phyloP scores from a whole-genome alignment of 2,329 filamentous ascomycete genomes.

The Fusarium sp. region DNA sequence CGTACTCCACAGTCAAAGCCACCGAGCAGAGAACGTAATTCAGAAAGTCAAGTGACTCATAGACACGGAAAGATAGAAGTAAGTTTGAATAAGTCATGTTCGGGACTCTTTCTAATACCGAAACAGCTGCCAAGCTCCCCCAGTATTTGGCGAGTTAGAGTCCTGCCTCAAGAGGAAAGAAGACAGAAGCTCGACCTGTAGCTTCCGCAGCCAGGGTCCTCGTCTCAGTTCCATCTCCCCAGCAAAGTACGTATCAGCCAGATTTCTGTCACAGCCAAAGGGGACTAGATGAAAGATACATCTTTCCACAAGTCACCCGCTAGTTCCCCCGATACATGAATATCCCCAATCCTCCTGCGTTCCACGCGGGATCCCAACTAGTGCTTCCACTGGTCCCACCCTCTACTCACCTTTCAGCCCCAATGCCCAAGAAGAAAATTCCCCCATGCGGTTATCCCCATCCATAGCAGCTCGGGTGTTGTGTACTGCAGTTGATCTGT shows the following conservation, averaged over 20 bases:
- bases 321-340: constrained; percentile 37
- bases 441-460: constrained; percentile 36
- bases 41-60: constrained; percentile 20
- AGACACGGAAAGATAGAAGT: neutral
- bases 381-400: constrained; percentile 14
- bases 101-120: constrained; percentile 18
- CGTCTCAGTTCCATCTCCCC: constrained; percentile 9
- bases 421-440: constrained; percentile 35
- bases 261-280: constrained; percentile 10
- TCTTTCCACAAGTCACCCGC: neutral
- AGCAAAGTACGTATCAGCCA: constrained; percentile 27
- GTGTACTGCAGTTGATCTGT: constrained; percentile 11
- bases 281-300: neutral
- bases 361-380: constrained; percentile 37
- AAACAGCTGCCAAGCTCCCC: constrained; percentile 24
- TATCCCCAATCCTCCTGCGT: constrained; percentile 27
- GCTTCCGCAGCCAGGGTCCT: constrained; percentile 30
- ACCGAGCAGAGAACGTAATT: neutral
- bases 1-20: constrained; percentile 2
- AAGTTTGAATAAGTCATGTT: constrained; percentile 6
- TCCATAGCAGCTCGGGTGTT: constrained; percentile 19
- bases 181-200: constrained; percentile 32
- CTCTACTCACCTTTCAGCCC: constrained; percentile 35
- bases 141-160: constrained; percentile 19
- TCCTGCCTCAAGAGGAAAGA: constrained; percentile 35